Evolutionary conservation across 768 basidiomycete genomes (phyloP).

Genomic region (Leccinum broughii): DNA sequence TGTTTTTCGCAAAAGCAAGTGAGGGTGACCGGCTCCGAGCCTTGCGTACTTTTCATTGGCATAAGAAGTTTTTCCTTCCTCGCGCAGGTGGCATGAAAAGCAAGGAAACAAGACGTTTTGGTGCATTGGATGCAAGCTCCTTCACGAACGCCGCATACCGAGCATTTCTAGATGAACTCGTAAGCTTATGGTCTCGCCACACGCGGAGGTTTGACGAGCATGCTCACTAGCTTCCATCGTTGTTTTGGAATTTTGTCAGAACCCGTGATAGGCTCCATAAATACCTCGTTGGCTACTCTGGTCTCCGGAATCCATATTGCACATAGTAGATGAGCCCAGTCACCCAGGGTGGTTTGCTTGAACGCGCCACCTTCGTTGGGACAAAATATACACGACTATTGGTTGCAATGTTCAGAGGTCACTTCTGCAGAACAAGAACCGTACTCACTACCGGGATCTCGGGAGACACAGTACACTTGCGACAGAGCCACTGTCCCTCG

Average conservation of each 20-base stretch:
- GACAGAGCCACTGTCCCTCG: conserved; percentile 98
- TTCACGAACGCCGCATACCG: conserved; percentile 55
- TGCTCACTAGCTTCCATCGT: conserved; percentile 89
- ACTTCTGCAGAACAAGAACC: neutral
- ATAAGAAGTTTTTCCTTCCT: conserved; percentile 80
- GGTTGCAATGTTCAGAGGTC: neutral
- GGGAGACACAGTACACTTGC: conserved; percentile 97
- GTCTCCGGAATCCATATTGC: conserved; percentile 98
- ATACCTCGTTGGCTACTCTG: conserved; percentile 87
- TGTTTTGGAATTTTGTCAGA: conserved; percentile 85
- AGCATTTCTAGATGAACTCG: conserved; percentile 49
- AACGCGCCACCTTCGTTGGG: conserved; percentile 98
- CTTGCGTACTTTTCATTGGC: conserved; percentile 84
- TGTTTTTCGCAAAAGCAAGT: conserved; percentile 90
- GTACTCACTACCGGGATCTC: conserved; percentile 87
- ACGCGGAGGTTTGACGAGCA: conserved; percentile 2
- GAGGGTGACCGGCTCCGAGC: conserved; percentile 69
- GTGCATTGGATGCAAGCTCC: conserved; percentile 98
- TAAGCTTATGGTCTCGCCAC: conserved; percentile 4
- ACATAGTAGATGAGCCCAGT: conserved; percentile 96
- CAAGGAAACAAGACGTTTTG: conserved; percentile 85
- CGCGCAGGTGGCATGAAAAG: conserved; percentile 95
- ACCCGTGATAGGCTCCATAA: conserved; percentile 97
- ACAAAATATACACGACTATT: conserved; percentile 89
- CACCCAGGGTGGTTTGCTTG: conserved; percentile 90